Conservation (phyloP, 495 filamentous ascomycete species). For the Gamarada debralockiae region DNA sequence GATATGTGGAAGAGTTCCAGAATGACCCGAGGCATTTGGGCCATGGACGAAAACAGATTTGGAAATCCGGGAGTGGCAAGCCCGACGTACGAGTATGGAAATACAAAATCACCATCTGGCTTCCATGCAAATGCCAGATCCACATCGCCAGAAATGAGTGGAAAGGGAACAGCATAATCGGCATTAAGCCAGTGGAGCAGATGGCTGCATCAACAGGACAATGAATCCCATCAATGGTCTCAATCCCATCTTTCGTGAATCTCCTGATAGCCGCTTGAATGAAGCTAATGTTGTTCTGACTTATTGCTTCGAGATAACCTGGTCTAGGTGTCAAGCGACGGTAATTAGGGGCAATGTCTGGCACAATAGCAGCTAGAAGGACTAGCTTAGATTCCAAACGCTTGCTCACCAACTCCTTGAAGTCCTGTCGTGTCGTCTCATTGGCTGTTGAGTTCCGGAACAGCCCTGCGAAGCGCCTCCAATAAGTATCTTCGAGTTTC, state of each 20-base stretch:
- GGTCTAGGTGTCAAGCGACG: constrained; percentile 65
- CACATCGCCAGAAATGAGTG: neutral
- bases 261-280: constrained; percentile 50
- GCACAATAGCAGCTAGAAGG: constrained; percentile 21
- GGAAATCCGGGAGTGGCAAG: neutral
- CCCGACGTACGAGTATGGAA: neutral
- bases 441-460: neutral
- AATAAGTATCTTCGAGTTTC: neutral
- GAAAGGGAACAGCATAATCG: neutral
- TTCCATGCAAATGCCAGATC: neutral
- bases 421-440: neutral
- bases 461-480: neutral
- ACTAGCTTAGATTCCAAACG: neutral
- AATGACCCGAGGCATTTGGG: neutral
- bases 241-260: constrained; percentile 55
- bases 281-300: constrained; percentile 56
- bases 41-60: neutral
- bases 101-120: neutral
- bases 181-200: constrained; percentile 56
- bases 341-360: constrained; percentile 62
- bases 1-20: neutral
- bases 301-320: constrained; percentile 66
- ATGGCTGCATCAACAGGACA: constrained; percentile 54
- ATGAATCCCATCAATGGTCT: constrained; percentile 46
- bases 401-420: neutral